Percentiles rank a stretch among this genome's conserved stretches.
Evolutionary conservation across 1,139 yeast species (phyloP).

Genomic region (Suhomyces kunorum): DNA sequence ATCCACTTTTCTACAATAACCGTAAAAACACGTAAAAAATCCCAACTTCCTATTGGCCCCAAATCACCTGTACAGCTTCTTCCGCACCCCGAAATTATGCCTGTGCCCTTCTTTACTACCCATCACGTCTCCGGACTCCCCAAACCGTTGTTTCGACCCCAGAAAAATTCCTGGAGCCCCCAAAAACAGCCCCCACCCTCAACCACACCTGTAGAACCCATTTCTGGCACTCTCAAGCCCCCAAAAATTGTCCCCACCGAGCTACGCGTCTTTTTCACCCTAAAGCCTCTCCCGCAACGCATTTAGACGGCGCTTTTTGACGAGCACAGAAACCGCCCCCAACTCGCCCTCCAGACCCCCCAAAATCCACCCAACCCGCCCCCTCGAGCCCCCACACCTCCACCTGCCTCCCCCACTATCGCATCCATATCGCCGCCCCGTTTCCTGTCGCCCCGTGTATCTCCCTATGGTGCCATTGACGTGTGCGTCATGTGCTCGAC

Average conservation of each 20-base stretch:
- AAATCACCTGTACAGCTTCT: background rate
- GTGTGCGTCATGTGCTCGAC: constrained; percentile 13
- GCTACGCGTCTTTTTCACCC: background rate
- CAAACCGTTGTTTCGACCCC: background rate
- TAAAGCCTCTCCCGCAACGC: background rate
- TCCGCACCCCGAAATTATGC: background rate
- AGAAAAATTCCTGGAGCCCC: background rate
- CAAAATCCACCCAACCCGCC: background rate
- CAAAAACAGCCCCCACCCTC: background rate
- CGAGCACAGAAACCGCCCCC: background rate
- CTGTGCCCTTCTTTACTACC: no score
- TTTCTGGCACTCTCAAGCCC: background rate
- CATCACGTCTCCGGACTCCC: background rate
- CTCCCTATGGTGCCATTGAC: constrained; percentile 2
- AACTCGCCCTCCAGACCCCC: background rate
- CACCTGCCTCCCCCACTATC: background rate
- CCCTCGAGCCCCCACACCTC: background rate
- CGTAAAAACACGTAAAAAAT: background rate
- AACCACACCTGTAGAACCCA: background rate
- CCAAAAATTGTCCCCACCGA: background rate
- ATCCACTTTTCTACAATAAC: background rate
- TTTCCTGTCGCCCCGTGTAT: background rate
- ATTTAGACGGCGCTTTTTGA: constrained; percentile 2
- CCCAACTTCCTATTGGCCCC: background rate
- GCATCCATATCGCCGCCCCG: background rate